phyloP scores from a whole-genome alignment of 148 eudicot genomes.

The Diospyros kaki region DNA sequence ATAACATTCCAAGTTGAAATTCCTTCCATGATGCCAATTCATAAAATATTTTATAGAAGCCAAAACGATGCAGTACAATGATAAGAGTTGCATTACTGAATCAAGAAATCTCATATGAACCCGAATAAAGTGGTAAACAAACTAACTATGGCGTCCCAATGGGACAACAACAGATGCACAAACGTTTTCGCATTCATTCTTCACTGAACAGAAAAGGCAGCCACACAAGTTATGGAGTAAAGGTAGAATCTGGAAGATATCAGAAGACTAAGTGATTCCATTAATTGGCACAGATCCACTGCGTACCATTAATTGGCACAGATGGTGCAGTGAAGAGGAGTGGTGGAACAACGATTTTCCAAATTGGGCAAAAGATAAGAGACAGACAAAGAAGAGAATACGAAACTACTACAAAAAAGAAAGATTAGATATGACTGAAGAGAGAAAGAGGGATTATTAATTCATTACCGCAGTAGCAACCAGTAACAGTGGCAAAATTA shows the following conservation, averaged over 20 bases:
- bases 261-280: neutral
- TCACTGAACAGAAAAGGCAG: neutral
- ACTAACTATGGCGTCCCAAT: neutral
- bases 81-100: neutral
- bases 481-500: slow-evolving; percentile 76
- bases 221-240: neutral
- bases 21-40: neutral
- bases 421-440: neutral
- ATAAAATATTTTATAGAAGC: neutral
- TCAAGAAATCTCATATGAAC: neutral
- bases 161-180: neutral
- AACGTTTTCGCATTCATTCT: neutral
- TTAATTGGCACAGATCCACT: neutral
- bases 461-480: slow-evolving; percentile 75
- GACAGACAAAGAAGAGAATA: neutral
- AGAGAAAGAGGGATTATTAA: neutral
- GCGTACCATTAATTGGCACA: too few relatives aligned
- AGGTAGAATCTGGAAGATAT: neutral
- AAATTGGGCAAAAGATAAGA: neutral
- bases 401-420: neutral
- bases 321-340: neutral
- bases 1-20: neutral
- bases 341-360: neutral
- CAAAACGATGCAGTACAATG: neutral
- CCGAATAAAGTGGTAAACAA: neutral